Evolutionary conservation across 2,329 filamentous ascomycete genomes (phyloP).

Genomic region (Botrytis cinerea): DNA sequence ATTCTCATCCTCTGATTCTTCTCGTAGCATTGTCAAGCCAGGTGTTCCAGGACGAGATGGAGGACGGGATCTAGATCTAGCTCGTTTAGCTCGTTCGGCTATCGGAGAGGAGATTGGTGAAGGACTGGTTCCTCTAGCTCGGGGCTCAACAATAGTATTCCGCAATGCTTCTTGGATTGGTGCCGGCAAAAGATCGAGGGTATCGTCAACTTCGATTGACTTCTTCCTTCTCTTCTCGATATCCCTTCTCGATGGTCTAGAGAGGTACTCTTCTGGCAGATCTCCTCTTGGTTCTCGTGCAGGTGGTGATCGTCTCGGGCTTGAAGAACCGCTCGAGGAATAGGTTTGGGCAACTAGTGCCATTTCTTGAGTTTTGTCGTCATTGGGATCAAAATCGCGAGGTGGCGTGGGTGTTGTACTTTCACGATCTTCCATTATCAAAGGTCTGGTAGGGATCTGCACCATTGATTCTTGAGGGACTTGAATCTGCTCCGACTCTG

Average conservation of each 20-base stretch:
- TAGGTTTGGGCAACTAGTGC: background rate
- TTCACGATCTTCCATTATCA: constrained; percentile 3
- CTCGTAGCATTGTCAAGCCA: constrained; percentile 36
- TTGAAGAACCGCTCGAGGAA: background rate
- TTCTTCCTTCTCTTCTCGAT: constrained; percentile 26
- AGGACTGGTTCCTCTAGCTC: constrained; percentile 1
- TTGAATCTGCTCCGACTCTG: constrained; percentile 30
- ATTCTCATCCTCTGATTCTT: constrained; percentile 31
- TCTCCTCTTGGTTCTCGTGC: constrained; percentile 24
- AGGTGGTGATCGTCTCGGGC: constrained; percentile 6
- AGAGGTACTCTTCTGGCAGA: constrained; percentile 25
- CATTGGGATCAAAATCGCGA: background rate
- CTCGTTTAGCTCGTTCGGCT: constrained; percentile 5
- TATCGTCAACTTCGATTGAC: constrained; percentile 2
- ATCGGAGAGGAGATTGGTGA: constrained; percentile 15
- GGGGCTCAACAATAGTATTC: constrained; percentile 8
- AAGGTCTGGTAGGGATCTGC: constrained; percentile 4
- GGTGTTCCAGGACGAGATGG: constrained; percentile 31
- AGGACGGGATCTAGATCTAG: constrained; percentile 19
- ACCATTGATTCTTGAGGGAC: constrained; percentile 23
- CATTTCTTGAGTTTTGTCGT: background rate
- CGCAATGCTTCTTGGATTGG: constrained; percentile 25
- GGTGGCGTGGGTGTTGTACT: background rate
- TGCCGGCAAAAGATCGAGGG: constrained; percentile 10
- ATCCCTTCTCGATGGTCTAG: constrained; percentile 28